phyloP scores from a whole-genome alignment of 1,139 yeast species.

The Geotrichum bryndzae region DNA sequence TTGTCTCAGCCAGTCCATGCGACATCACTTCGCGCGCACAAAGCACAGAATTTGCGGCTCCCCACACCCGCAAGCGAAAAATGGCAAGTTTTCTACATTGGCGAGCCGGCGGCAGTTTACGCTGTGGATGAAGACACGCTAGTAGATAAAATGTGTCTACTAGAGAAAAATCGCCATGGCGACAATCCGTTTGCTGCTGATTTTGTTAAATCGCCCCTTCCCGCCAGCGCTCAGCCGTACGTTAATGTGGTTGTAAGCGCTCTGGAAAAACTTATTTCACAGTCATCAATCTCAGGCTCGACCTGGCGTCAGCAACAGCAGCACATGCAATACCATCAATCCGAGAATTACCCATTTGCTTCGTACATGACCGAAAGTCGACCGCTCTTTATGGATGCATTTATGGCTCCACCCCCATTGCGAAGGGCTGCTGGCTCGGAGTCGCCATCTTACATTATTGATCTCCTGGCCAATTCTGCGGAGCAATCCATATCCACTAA shows the following conservation, averaged over 20 bases:
- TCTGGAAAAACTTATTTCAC: constrained; percentile 7
- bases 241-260: constrained; percentile 9
- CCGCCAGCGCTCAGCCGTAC: constrained; percentile 6
- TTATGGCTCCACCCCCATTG: background rate
- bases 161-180: constrained; percentile 5
- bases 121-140: constrained; percentile 22
- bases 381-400: background rate
- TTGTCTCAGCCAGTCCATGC: constrained; percentile 17
- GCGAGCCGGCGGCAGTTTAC: constrained; percentile 27
- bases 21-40: constrained; percentile 24
- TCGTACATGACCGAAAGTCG: background rate
- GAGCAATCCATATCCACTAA: constrained; percentile 23
- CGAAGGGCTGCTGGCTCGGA: background rate
- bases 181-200: constrained; percentile 4
- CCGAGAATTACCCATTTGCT: background rate
- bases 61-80: constrained; percentile 31
- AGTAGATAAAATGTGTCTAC: constrained; percentile 1
- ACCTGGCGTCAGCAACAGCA: background rate
- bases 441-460: constrained; percentile 19
- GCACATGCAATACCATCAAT: background rate
- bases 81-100: constrained; percentile 35
- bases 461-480: constrained; percentile 23
- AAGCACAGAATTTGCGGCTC: constrained; percentile 22
- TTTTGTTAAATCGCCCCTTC: constrained; percentile 10
- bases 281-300: constrained; percentile 3